Evolutionary conservation across 139 green algal genomes (phyloP).

Genomic region (Zygnema circumcarinatum): DNA sequence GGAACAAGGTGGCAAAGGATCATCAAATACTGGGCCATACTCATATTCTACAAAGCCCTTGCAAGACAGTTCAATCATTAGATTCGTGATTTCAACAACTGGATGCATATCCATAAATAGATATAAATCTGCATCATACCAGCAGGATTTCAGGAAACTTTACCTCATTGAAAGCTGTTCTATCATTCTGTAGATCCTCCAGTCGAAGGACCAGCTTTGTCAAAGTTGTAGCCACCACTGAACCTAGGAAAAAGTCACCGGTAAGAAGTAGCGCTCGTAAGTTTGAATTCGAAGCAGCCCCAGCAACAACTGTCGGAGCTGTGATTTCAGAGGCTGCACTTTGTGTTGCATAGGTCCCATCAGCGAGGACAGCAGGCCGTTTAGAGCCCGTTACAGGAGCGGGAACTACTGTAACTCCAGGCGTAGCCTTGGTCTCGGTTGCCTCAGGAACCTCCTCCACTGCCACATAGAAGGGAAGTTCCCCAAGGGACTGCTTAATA

Average conservation of each 20-base stretch:
- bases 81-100: too few relatives aligned
- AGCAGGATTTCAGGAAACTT: too few relatives aligned
- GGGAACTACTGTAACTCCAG: conserved; percentile 29
- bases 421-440: background rate
- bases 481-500: conserved; percentile 71
- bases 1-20: too few relatives aligned
- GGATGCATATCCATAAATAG: too few relatives aligned
- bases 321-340: conserved; percentile 52
- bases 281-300: conserved; percentile 58
- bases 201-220: conserved; percentile 94
- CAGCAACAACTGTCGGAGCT: conserved; percentile 59
- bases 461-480: conserved; percentile 57
- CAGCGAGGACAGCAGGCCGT: conserved; percentile 90
- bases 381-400: conserved; percentile 52
- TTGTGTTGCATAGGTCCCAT: conserved; percentile 96
- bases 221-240: conserved; percentile 76
- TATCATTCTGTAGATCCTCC: conserved; percentile 56
- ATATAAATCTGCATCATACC: too few relatives aligned
- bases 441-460: conserved; percentile 35
- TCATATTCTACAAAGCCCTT: too few relatives aligned
- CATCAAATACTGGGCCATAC: too few relatives aligned
- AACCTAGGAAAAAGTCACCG: conserved; percentile 93
- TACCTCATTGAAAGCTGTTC: conserved; percentile 21
- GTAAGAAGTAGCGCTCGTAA: conserved; percentile 75
- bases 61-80: too few relatives aligned